Base-by-base conservation (phyloP, 2,329 filamentous ascomycete genomes). In the Alternaria sp. region DNA sequence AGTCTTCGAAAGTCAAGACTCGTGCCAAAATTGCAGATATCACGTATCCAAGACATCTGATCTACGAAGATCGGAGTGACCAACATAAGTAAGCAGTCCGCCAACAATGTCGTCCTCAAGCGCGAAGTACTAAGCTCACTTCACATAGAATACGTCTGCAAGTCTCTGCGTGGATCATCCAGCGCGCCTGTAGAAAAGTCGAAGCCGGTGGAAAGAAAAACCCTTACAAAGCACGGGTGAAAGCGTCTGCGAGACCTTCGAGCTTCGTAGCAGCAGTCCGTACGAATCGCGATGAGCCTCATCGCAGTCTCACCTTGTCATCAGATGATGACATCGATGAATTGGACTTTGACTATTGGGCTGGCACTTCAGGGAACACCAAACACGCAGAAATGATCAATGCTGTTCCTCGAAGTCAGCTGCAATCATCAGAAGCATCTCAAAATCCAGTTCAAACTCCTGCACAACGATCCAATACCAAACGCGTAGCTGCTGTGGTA, bases 151-250 rank as follows among this genome's bases (percentile, higher is more conserved):
- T 57, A 14, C 28, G 55, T 4, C 3, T 37, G 20, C 44, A 49
- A 18, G 43, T 57, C 5, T 47, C 30, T n/a, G 55, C 26, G 4
- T 57, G 28, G 28, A 47, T 41, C 6, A 6, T 57, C 8, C 55
- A 57, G 28, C 55, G 55, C 44, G 55, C 55, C 11, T 57, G 44
- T 49, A 21, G 55, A 15, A 57, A 21, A n/a, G 26, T 44, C 26
- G 28, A 25, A 18, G 15, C 15, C 18, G 8, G 6, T 18, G 49
- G 10, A 28, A 51, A 51, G 18, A 26, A n/a, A 10, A 51, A 30
- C 10, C 18, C 20, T 4, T 30, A 37, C 2, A 56, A 56, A 26
- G 33, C 25, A 21, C 14, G 8, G 2, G 12, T 21, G 9, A 43
- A 28, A 26, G 8, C n/a, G 14, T 46, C 25, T 7, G 2, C 12